phyloP scores from a whole-genome alignment of 805 yeast species.

The Blastobotrys parvus region DNA sequence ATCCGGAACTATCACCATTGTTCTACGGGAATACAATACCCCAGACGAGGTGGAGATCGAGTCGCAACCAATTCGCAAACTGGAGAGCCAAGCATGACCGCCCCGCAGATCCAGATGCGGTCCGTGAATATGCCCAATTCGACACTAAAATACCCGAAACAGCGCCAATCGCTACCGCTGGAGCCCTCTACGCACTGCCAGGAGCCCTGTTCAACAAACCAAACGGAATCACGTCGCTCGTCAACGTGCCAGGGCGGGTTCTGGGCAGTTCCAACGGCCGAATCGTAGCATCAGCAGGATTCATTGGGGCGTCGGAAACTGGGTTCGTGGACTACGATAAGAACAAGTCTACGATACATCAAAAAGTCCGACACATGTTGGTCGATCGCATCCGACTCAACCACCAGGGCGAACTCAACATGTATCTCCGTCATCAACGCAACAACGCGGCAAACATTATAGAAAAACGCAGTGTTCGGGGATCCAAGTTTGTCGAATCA shows the following conservation, averaged over 20 bases:
- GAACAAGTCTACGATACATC: neutral
- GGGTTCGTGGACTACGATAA: neutral
- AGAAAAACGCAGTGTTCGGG: neutral
- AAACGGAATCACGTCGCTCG: constrained; percentile 49
- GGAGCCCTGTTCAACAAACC: constrained; percentile 68
- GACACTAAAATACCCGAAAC: neutral
- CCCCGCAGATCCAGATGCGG: too few species aligned
- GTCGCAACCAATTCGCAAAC: neutral
- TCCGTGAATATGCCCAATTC: neutral
- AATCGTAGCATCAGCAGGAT: constrained; percentile 46
- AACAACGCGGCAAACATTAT: neutral
- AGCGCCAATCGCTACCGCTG: constrained; percentile 52
- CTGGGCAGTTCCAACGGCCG: constrained; percentile 24
- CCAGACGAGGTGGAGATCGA: too few species aligned
- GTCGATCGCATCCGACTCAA: neutral
- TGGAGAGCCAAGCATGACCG: neutral
- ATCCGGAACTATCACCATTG: constrained; percentile 4
- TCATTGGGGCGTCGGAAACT: constrained; percentile 7
- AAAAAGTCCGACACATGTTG: neutral
- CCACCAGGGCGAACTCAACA: neutral
- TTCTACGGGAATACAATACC: constrained; percentile 1
- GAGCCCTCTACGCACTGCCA: constrained; percentile 57
- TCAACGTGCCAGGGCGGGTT: constrained; percentile 62
- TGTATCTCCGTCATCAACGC: neutral
- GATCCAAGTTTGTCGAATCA: neutral